Percentiles rank a stretch among this genome's conserved stretches.
These are phyloP conservation scores for Neodidymelliopsis sp. DNA, from an alignment of 2,329 filamentous ascomycete species.

Conservation along the genomic window DNA sequence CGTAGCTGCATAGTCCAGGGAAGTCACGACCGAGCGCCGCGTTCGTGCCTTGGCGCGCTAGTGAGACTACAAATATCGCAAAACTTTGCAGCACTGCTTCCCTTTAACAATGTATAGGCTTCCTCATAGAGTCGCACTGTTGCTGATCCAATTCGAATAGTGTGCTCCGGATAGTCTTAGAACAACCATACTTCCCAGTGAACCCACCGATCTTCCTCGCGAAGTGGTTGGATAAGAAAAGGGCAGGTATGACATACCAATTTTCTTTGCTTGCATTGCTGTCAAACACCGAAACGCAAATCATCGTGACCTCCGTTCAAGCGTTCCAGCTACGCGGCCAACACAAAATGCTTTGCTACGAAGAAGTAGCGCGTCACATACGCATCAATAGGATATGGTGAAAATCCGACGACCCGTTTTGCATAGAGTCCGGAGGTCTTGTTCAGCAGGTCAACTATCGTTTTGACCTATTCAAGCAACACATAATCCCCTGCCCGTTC, in stretches of 20 bases:
- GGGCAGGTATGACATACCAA: conserved; percentile 50
- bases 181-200: conserved; percentile 68
- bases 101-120: conserved; percentile 76
- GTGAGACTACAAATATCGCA: conserved; percentile 30
- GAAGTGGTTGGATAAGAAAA: conserved; percentile 53
- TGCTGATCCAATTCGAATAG: conserved; percentile 91
- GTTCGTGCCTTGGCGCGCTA: conserved; percentile 28
- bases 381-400: background rate
- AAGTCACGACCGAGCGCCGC: conserved; percentile 20
- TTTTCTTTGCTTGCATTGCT: background rate
- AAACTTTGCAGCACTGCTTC: conserved; percentile 37
- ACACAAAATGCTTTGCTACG: too few species aligned
- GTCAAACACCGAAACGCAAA: background rate
- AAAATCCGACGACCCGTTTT: background rate
- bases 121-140: conserved; percentile 99
- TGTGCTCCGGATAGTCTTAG: conserved; percentile 99
- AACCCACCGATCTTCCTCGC: conserved; percentile 59
- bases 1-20: conserved; percentile 14
- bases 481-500: background rate
- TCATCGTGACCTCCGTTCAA: background rate
- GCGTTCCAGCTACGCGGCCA: too few species aligned
- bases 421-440: background rate
- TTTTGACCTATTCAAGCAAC: background rate
- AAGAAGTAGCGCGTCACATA: too few species aligned
- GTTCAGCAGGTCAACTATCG: background rate